phyloP scores from a whole-genome alignment of 2,329 filamentous ascomycete species.

The Penicillium sp. region DNA sequence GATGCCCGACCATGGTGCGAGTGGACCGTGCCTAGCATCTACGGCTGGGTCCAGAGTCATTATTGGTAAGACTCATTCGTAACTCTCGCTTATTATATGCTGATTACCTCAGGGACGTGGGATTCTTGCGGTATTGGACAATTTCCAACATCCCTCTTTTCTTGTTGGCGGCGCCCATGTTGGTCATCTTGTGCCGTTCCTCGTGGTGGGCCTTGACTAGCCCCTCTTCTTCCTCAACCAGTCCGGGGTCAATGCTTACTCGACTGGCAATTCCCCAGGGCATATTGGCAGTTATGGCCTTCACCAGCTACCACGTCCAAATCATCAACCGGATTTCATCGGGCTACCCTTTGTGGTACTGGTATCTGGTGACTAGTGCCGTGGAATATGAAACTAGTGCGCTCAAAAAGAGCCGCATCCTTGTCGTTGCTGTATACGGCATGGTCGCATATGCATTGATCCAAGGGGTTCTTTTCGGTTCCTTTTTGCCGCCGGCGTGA shows the following conservation, averaged over 20 bases:
- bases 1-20: slow-evolving; percentile 71
- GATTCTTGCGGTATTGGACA: slow-evolving; percentile 89
- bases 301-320: slow-evolving; percentile 87
- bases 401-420: slow-evolving; percentile 20
- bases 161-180: slow-evolving; percentile 75
- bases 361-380: slow-evolving; percentile 64
- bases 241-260: slow-evolving; percentile 36
- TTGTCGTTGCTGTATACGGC: slow-evolving; percentile 56
- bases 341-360: slow-evolving; percentile 87
- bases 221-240: slow-evolving; percentile 28
- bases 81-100: neutral
- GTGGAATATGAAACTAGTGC: slow-evolving; percentile 22
- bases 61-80: slow-evolving; percentile 71
- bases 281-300: slow-evolving; percentile 68
- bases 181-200: slow-evolving; percentile 67
- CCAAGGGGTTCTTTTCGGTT: slow-evolving; percentile 82
- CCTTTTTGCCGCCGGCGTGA: slow-evolving; percentile 81
- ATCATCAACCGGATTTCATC: slow-evolving; percentile 89
- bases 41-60: slow-evolving; percentile 80
- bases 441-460: slow-evolving; percentile 81
- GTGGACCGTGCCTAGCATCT: slow-evolving; percentile 77
- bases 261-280: slow-evolving; percentile 73
- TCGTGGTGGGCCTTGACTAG: slow-evolving; percentile 49
- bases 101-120: slow-evolving; percentile 68
- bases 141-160: slow-evolving; percentile 84